phyloP scores from a whole-genome alignment of 106 monocot genomes.

The Dioscorea zingiberensis region DNA sequence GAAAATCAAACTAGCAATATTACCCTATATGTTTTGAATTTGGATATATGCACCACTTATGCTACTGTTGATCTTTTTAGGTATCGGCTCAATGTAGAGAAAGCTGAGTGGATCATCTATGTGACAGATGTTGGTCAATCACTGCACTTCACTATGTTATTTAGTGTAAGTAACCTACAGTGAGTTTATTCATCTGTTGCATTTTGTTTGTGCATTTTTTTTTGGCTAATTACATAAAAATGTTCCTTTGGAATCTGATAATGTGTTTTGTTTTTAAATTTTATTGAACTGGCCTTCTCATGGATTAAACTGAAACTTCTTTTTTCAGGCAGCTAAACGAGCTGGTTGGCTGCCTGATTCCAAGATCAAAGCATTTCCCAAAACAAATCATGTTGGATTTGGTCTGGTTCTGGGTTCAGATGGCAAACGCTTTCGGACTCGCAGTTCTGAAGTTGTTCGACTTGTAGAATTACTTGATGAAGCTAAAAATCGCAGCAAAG shows the following conservation, averaged over 20 bases:
- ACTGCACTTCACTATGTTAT: conserved; percentile 81
- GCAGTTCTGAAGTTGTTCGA: conserved; percentile 87
- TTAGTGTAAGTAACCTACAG: conserved; percentile 53
- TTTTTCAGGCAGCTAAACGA: conserved; percentile 37
- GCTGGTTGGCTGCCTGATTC: conserved; percentile 63
- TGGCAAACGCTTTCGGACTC: conserved; percentile 91
- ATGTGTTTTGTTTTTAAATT: background rate
- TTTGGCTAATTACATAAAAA: background rate
- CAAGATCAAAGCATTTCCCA: conserved; percentile 31
- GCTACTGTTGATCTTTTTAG: conserved; percentile 20
- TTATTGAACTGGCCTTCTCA: too few species aligned
- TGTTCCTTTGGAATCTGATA: background rate
- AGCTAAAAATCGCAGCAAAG: conserved; percentile 80
- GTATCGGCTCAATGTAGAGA: conserved; percentile 74
- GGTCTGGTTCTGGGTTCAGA: conserved; percentile 94
- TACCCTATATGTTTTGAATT: too few species aligned
- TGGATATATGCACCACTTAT: too few species aligned
- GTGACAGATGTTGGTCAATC: conserved; percentile 90
- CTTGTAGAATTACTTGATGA: conserved; percentile 92
- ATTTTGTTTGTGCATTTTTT: background rate
- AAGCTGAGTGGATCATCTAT: conserved; percentile 92
- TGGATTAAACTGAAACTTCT: too few species aligned
- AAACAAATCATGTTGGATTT: conserved; percentile 71
- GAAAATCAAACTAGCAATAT: too few species aligned
- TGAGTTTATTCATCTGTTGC: conserved; percentile 1